phyloP scores from a whole-genome alignment of 2,329 filamentous ascomycete species.

The Microcera coccophila region DNA sequence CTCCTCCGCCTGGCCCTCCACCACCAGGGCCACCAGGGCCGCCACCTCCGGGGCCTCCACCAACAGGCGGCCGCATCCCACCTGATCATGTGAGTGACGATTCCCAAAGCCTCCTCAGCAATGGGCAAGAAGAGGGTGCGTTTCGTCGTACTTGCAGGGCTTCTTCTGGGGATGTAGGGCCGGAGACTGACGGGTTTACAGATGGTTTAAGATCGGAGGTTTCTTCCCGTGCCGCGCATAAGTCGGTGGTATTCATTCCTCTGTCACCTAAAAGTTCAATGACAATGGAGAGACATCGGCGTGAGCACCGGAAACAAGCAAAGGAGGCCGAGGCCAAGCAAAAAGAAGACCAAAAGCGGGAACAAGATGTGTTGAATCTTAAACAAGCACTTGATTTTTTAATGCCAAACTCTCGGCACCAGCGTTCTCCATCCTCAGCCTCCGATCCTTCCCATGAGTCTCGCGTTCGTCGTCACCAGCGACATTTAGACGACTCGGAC shows the following conservation, averaged over 20 bases:
- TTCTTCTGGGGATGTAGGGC: slow-evolving; percentile 3
- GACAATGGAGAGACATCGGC: slow-evolving; percentile 42
- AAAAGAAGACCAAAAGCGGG: slow-evolving; percentile 16
- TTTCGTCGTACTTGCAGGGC: slow-evolving; percentile 28
- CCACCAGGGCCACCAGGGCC: slow-evolving; percentile 29
- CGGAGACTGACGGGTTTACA: slow-evolving; percentile 23
- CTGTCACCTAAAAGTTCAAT: slow-evolving; percentile 47
- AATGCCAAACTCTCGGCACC: slow-evolving; percentile 8
- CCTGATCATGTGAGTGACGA: slow-evolving; percentile 45
- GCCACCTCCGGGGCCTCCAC: slow-evolving; percentile 33
- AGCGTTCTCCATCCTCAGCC: slow-evolving; percentile 23
- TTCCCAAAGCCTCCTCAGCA: slow-evolving; percentile 26
- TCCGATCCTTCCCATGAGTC: slow-evolving; percentile 36
- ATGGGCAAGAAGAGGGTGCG: slow-evolving; percentile 37
- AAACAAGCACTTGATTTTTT: slow-evolving; percentile 17
- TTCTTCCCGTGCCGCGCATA: slow-evolving; percentile 24
- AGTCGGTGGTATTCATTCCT: slow-evolving; percentile 46
- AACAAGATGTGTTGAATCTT: slow-evolving; percentile 15
- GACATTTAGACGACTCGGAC: slow-evolving; percentile 14
- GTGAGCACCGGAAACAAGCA: slow-evolving; percentile 4
- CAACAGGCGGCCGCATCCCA: slow-evolving; percentile 30
- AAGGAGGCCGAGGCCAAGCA: slow-evolving; percentile 31
- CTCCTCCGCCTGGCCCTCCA: slow-evolving; percentile 33
- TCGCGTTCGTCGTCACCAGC: slow-evolving; percentile 20
- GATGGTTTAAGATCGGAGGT: slow-evolving; percentile 29